A percentile compares a stretch with the other conserved stretches of the same genome.
These are phyloP conservation scores for Colletotrichum horii DNA, from an alignment of 2,329 filamentous ascomycete species.

Conservation along the genomic window DNA sequence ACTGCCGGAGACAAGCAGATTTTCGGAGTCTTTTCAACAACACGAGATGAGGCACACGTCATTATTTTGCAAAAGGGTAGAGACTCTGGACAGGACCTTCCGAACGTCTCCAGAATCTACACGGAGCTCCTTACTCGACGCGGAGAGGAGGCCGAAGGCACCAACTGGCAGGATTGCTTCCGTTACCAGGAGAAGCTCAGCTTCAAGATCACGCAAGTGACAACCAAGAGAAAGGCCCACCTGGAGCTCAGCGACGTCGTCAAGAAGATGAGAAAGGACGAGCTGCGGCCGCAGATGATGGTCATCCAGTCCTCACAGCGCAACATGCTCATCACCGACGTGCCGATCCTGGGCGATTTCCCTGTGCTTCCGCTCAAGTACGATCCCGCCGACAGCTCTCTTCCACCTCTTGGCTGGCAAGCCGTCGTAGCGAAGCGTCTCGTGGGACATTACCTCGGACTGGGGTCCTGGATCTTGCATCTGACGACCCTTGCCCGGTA, in stretches of 20 bases:
- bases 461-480: slow-evolving; percentile 93
- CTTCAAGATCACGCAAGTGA: slow-evolving; percentile 88
- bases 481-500: slow-evolving; percentile 87
- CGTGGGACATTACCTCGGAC: slow-evolving; percentile 86
- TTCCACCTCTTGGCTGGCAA: slow-evolving; percentile 95
- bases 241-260: slow-evolving; percentile 87
- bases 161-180: slow-evolving; percentile 81
- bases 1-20: slow-evolving; percentile 89
- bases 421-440: slow-evolving; percentile 84
- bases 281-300: slow-evolving; percentile 79
- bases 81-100: slow-evolving; percentile 80
- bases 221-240: slow-evolving; percentile 86
- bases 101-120: slow-evolving; percentile 91
- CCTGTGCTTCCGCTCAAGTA: slow-evolving; percentile 82
- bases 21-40: slow-evolving; percentile 90
- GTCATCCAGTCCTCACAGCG: slow-evolving; percentile 91
- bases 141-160: slow-evolving; percentile 68
- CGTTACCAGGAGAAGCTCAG: slow-evolving; percentile 84
- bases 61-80: slow-evolving; percentile 85
- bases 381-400: slow-evolving; percentile 81
- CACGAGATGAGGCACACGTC: slow-evolving; percentile 79
- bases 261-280: slow-evolving; percentile 89
- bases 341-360: slow-evolving; percentile 83
- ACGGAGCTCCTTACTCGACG: slow-evolving; percentile 73
- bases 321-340: slow-evolving; percentile 80